These are phyloP conservation scores for Citrus cavaleriei DNA, from an alignment of 345 rosid species.

Conservation along the genomic window DNA sequence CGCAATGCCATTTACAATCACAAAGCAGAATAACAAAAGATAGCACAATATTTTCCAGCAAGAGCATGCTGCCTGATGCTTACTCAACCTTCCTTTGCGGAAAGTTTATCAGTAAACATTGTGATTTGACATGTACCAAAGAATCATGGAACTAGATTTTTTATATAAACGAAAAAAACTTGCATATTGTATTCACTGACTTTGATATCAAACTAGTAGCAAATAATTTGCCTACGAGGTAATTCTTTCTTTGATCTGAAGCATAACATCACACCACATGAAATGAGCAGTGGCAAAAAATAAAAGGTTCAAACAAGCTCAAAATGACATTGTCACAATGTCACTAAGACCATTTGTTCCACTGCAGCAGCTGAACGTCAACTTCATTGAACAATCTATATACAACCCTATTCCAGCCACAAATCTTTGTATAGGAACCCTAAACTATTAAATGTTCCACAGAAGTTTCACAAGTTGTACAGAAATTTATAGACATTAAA, in stretches of 20 bases:
- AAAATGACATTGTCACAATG: background rate
- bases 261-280: background rate
- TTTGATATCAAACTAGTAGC: background rate
- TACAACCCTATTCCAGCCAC: conserved; percentile 43
- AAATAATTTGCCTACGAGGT: background rate
- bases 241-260: background rate
- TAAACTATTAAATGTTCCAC: conserved; percentile 19
- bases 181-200: too few relatives aligned
- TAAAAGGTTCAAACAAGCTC: background rate
- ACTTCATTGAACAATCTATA: conserved; percentile 35
- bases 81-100: background rate
- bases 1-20: background rate
- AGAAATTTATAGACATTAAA: conserved; percentile 22
- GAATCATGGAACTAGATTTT: background rate
- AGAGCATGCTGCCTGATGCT: background rate
- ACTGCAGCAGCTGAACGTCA: conserved; percentile 17
- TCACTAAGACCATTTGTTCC: conserved; percentile 14
- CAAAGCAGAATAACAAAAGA: background rate
- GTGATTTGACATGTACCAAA: background rate
- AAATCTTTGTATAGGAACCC: conserved; percentile 23
- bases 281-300: background rate
- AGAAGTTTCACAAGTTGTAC: conserved; percentile 20
- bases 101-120: background rate
- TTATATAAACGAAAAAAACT: background rate
- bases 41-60: background rate